A percentile compares a stretch with the other conserved stretches of the same genome.
phyloP scores from a whole-genome alignment of 192 early-diverging fungal species.

The Coemansia sp. region DNA sequence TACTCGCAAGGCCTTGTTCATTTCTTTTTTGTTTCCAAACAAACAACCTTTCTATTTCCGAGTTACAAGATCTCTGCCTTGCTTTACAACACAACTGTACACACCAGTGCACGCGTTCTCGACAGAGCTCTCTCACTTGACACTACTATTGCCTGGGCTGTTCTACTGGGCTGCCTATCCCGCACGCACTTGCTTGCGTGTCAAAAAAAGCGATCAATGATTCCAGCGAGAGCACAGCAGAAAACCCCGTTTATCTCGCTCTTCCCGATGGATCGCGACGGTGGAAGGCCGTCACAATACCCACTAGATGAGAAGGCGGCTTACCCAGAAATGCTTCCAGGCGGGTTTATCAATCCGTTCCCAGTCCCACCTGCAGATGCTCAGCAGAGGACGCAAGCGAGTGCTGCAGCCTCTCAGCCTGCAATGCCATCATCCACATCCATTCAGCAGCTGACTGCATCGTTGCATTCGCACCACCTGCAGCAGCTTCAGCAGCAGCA shows the following conservation, averaged over 20 bases:
- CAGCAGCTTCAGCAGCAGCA: conserved; percentile 10
- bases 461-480: conserved; percentile 3
- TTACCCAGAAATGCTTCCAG: not conserved
- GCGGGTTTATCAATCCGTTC: conserved; percentile 4
- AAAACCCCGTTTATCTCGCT: conserved; percentile 6
- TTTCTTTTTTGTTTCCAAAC: conserved; percentile 4
- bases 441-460: conserved; percentile 16
- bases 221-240: not conserved
- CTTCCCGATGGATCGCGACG: conserved; percentile 7
- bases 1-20: not conserved
- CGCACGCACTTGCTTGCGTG: not conserved
- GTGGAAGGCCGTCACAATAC: not conserved
- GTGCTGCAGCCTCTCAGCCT: not conserved
- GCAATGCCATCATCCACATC: conserved; percentile 8
- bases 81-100: not conserved
- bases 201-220: not conserved
- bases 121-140: not conserved
- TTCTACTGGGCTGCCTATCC: not conserved
- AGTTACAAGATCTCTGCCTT: not conserved
- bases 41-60: not conserved
- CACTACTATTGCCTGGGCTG: not conserved
- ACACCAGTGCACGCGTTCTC: not conserved
- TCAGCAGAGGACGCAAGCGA: not conserved
- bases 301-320: not conserved
- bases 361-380: not conserved